phyloP scores from a whole-genome alignment of 2,329 filamentous ascomycete species.

The Trichophyton simii region DNA sequence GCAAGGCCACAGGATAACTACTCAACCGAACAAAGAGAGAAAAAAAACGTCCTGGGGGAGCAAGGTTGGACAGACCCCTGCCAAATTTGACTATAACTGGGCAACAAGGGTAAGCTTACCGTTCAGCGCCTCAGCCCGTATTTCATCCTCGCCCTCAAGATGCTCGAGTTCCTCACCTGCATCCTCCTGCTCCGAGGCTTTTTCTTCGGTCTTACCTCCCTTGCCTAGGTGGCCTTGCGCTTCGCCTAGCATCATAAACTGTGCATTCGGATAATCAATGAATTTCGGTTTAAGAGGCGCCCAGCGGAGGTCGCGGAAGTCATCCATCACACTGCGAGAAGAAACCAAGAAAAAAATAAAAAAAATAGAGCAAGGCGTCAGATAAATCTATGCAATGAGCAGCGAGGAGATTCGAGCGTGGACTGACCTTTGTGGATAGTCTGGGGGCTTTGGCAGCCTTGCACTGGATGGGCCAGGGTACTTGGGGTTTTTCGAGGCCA shows the following conservation, averaged over 20 bases:
- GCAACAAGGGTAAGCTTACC: conserved; percentile 27
- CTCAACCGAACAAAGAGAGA: too few relatives aligned
- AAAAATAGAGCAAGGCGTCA: background rate
- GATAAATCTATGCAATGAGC: background rate
- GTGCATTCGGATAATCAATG: conserved; percentile 60
- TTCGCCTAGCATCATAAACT: conserved; percentile 66
- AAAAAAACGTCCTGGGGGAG: too few relatives aligned
- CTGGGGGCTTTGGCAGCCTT: conserved; percentile 50
- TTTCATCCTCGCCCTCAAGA: conserved; percentile 61
- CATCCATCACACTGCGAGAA: conserved; percentile 47
- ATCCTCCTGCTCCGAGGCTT: conserved; percentile 46
- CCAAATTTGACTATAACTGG: background rate
- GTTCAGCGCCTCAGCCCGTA: conserved; percentile 49
- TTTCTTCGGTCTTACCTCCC: conserved; percentile 23
- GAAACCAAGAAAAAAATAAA: background rate
- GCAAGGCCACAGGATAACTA: background rate
- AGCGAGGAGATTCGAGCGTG: background rate
- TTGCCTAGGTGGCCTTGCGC: conserved; percentile 24
- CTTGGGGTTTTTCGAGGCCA: conserved; percentile 70
- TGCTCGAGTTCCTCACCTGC: conserved; percentile 61
- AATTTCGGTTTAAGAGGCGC: conserved; percentile 58
- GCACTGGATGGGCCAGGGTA: conserved; percentile 52
- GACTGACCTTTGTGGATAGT: conserved; percentile 57
- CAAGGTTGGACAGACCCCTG: background rate
- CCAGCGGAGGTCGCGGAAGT: conserved; percentile 65